phyloP scores from a whole-genome alignment of 1,139 yeast species.

The Arxiozyma slooffiae region DNA sequence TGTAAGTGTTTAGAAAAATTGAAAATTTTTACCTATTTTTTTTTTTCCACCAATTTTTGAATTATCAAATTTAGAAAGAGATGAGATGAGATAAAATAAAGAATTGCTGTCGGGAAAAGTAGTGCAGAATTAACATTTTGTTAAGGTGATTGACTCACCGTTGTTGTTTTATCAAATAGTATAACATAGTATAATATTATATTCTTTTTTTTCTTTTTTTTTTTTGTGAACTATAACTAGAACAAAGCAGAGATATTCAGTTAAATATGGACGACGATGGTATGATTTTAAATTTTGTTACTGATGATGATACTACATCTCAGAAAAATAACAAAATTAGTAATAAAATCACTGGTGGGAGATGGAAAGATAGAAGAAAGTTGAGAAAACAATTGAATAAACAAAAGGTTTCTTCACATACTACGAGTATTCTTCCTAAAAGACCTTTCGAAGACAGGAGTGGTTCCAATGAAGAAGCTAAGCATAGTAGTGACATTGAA shows the following conservation, averaged over 20 bases:
- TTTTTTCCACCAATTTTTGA: background rate
- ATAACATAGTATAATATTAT: too few species aligned
- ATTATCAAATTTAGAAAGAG: constrained; percentile 1
- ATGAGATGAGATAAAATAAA: constrained; percentile 5
- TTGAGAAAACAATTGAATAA: constrained; percentile 30
- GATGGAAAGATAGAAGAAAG: constrained; percentile 66
- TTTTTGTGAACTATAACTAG: too few species aligned
- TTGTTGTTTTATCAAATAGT: too few species aligned
- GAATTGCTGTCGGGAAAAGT: too few species aligned
- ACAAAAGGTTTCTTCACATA: constrained; percentile 7
- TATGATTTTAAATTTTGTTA: constrained; percentile 26
- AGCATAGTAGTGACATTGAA: background rate
- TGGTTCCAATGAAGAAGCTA: background rate
- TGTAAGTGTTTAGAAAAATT: background rate
- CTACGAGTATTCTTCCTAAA: background rate
- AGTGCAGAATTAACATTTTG: too few species aligned
- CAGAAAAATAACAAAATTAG: constrained; percentile 12
- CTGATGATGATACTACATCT: constrained; percentile 8
- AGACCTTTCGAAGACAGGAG: background rate
- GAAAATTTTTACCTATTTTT: background rate
- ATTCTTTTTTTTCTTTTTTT: too few species aligned
- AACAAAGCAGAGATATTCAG: background rate
- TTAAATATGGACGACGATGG: constrained; percentile 24
- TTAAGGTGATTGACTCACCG: too few species aligned
- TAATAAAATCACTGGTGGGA: constrained; percentile 54